A percentile compares a stretch with the other conserved stretches of the same genome.
These are phyloP conservation scores for Candida sp. DNA, from an alignment of 1,139 yeast species.

Conservation along the genomic window DNA sequence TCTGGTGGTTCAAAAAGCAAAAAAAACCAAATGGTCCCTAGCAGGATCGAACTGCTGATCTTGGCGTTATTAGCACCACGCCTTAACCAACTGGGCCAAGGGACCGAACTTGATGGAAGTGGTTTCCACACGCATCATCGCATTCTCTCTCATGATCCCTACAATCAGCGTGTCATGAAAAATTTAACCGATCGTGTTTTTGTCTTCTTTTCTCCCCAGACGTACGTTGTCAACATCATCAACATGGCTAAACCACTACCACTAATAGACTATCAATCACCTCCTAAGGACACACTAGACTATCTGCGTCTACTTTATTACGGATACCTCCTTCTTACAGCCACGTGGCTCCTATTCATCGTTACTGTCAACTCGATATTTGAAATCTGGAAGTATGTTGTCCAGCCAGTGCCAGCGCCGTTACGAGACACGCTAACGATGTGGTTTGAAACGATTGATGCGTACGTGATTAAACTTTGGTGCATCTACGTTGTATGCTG, in stretches of 20 bases:
- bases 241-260: slow-evolving; percentile 8
- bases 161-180: no score
- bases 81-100: slow-evolving; percentile 93
- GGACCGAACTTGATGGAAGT: slow-evolving; percentile 44
- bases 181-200: no score
- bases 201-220: no score
- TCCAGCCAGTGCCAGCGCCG: slow-evolving; percentile 28
- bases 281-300: slow-evolving; percentile 3
- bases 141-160: no score
- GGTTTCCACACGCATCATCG: no score
- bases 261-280: slow-evolving; percentile 5
- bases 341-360: slow-evolving; percentile 45
- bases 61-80: slow-evolving; percentile 89
- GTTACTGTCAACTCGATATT: slow-evolving; percentile 48
- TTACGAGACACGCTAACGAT: slow-evolving; percentile 17
- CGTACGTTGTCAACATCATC: neutral
- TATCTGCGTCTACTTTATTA: slow-evolving; percentile 17
- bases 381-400: slow-evolving; percentile 47
- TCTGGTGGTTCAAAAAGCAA: no score
- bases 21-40: slow-evolving; percentile 65
- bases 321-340: slow-evolving; percentile 41
- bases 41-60: slow-evolving; percentile 91
- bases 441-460: slow-evolving; percentile 33
- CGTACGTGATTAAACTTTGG: slow-evolving; percentile 55
- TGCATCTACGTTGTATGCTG: slow-evolving; percentile 64